phyloP scores from a whole-genome alignment of 2,329 filamentous ascomycete genomes.

The Epichloe amarillans region DNA sequence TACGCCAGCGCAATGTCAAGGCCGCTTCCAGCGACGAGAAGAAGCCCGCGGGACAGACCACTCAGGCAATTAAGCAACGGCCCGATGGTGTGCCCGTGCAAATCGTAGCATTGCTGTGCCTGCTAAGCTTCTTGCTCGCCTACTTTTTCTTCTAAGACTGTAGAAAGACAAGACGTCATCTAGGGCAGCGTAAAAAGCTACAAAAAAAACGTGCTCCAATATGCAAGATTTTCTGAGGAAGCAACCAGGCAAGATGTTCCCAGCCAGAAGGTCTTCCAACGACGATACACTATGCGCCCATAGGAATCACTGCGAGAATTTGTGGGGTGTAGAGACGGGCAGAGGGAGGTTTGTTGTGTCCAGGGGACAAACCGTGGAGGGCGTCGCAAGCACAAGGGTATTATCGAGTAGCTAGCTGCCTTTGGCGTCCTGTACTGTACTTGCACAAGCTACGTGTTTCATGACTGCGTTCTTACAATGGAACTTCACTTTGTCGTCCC shows the following conservation, averaged over 20 bases:
- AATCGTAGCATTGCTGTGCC: slow-evolving; percentile 68
- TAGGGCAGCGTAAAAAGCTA: no score
- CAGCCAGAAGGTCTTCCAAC: no score
- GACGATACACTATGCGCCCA: not conserved
- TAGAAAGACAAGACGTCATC: not conserved
- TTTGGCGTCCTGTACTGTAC: slow-evolving; percentile 1
- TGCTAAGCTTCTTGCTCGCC: slow-evolving; percentile 83
- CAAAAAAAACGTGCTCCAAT: no score
- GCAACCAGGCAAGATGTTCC: no score
- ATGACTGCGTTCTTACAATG: not conserved
- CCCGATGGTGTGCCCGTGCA: slow-evolving; percentile 74
- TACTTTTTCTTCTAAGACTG: slow-evolving; percentile 78
- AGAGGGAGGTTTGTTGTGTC: not conserved
- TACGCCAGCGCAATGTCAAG: slow-evolving; percentile 67
- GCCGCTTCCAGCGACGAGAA: slow-evolving; percentile 35
- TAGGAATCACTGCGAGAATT: no score
- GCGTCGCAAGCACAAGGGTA: not conserved
- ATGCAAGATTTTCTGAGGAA: no score
- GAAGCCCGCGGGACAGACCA: slow-evolving; percentile 32
- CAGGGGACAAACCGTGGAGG: no score
- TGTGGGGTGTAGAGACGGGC: not conserved
- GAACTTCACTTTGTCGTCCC: not conserved
- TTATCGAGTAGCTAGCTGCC: not conserved
- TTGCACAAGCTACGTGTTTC: slow-evolving; percentile 1
- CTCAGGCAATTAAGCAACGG: slow-evolving; percentile 42